These are phyloP conservation scores for Globisporangium solare DNA, from an alignment of 352 stramenopile species.

Conservation along the genomic window DNA sequence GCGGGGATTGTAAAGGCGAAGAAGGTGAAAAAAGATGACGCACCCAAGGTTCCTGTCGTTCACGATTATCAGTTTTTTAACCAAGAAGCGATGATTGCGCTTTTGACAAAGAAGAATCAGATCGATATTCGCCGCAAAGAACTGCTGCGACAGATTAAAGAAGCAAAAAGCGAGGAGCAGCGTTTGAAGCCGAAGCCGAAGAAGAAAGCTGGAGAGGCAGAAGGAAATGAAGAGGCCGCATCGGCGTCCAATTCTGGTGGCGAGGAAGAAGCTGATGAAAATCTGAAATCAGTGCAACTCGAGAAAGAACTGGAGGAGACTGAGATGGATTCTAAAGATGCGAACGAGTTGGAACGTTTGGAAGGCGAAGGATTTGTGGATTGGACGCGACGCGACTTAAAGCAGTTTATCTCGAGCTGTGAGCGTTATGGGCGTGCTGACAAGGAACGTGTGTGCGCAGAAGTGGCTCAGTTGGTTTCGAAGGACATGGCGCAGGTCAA, in stretches of 20 bases:
- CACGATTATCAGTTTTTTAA: conserved; percentile 97
- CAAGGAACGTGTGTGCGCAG: conserved; percentile 85
- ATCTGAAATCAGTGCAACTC: conserved; percentile 50
- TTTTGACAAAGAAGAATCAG: conserved; percentile 84
- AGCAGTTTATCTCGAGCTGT: conserved; percentile 88
- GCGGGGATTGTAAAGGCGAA: conserved; percentile 76
- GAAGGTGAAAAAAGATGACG: conserved; percentile 86
- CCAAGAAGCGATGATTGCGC: conserved; percentile 78
- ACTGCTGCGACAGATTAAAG: conserved; percentile 73
- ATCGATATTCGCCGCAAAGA: conserved; percentile 90
- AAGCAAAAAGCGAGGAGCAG: conserved; percentile 79
- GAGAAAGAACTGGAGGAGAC: conserved; percentile 81
- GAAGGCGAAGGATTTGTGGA: conserved; percentile 93
- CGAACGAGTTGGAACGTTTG: conserved; percentile 61
- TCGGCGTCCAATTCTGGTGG: conserved; percentile 54
- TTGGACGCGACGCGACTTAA: conserved; percentile 90
- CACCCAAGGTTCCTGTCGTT: conserved; percentile 87
- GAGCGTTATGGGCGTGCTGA: conserved; percentile 94
- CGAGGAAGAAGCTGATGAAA: conserved; percentile 51
- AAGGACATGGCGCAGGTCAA: conserved; percentile 92
- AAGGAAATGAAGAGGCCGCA: conserved; percentile 24
- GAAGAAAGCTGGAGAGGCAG: conserved; percentile 48
- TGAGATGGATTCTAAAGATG: conserved; percentile 65
- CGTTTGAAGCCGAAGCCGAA: conserved; percentile 78
- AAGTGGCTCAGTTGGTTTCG: conserved; percentile 86